phyloP scores from a whole-genome alignment of 495 filamentous ascomycete genomes.

The Talaromyces wortmannii region DNA sequence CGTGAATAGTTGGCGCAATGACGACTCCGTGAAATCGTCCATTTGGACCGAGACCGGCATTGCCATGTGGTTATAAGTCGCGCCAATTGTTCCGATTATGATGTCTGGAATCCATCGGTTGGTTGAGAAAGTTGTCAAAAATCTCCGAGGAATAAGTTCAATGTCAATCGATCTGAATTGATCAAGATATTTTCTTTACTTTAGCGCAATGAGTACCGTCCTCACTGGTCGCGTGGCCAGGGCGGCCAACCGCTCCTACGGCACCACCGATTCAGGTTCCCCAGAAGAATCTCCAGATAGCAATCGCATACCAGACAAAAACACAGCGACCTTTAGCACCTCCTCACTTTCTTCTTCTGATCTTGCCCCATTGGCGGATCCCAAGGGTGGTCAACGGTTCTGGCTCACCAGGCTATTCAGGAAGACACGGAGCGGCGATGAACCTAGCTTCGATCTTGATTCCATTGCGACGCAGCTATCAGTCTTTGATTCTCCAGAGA shows the following conservation, averaged over 20 bases:
- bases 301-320: not conserved
- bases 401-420: not conserved
- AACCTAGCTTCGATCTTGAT: not conserved
- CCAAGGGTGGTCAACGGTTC: not conserved
- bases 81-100: too few relatives aligned
- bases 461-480: conserved; percentile 49
- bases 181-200: not conserved
- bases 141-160: too few relatives aligned
- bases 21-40: not conserved
- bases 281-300: not conserved
- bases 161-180: too few relatives aligned
- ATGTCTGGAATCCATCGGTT: too few relatives aligned
- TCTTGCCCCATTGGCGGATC: not conserved
- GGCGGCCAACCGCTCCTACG: not conserved
- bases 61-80: too few relatives aligned
- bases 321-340: not conserved
- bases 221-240: not conserved
- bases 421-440: not conserved
- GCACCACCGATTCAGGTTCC: not conserved
- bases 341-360: not conserved
- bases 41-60: too few relatives aligned
- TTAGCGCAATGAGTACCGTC: not conserved
- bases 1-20: not conserved
- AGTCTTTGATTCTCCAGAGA: conserved; percentile 44
- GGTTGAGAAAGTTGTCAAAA: too few relatives aligned